These are phyloP conservation scores for Arthrobotrys pseudoclavata DNA, from an alignment of 2,329 filamentous ascomycete species.

Conservation along the genomic window DNA sequence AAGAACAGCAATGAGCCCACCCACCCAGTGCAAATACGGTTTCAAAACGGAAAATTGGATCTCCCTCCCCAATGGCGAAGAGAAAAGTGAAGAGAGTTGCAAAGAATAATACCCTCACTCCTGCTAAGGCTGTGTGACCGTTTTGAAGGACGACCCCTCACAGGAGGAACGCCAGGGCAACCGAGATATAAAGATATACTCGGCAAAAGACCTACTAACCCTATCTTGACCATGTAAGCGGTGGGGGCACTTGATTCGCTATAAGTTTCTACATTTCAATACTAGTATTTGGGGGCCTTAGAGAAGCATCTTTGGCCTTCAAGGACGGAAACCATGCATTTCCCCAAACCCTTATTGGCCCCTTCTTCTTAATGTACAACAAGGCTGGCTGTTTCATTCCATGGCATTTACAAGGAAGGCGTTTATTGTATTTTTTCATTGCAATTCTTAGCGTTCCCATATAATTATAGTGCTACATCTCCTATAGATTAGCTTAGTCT, in stretches of 20 bases:
- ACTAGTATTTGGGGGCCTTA: background rate
- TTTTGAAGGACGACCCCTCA: background rate
- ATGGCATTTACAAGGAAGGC: conserved; percentile 13
- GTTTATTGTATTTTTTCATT: conserved; percentile 8
- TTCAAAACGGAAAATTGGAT: background rate
- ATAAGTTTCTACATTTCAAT: background rate
- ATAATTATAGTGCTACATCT: background rate
- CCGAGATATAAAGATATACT: background rate
- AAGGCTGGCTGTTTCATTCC: background rate
- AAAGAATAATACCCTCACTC: background rate
- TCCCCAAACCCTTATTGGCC: background rate
- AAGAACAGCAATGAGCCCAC: background rate
- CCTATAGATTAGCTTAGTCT: background rate
- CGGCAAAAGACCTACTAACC: background rate
- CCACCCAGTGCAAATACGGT: background rate
- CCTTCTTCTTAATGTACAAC: background rate
- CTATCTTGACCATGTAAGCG: background rate
- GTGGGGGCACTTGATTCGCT: background rate
- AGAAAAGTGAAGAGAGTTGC: background rate
- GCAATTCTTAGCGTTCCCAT: conserved; percentile 6
- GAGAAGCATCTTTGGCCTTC: background rate
- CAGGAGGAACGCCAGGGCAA: background rate
- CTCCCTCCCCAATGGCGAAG: background rate
- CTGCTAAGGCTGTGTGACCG: background rate
- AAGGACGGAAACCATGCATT: background rate